phyloP scores from a whole-genome alignment of 192 early-diverging fungal species.

The Obelidium mucronatum region DNA sequence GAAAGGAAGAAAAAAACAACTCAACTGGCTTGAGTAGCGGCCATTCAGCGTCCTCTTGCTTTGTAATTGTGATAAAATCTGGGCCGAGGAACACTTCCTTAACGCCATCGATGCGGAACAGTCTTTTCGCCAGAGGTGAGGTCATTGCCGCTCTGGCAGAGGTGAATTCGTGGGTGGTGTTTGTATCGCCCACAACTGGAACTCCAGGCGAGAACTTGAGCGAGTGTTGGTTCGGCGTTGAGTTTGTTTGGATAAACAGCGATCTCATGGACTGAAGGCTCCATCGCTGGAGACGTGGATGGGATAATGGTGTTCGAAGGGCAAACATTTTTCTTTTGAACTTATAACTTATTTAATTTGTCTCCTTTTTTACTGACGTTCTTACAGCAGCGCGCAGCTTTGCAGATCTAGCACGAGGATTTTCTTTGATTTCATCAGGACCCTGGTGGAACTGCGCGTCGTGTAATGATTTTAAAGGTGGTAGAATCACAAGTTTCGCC shows the following conservation, averaged over 20 bases:
- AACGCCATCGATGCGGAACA: slow-evolving; percentile 97
- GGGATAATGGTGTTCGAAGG: no score
- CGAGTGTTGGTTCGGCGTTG: slow-evolving; percentile 93
- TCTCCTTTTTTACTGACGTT: no score
- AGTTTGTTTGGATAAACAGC: slow-evolving; percentile 73
- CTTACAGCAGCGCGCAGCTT: slow-evolving; percentile 45
- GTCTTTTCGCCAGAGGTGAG: slow-evolving; percentile 87
- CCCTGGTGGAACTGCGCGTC: slow-evolving; percentile 55
- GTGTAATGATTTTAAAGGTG: slow-evolving; percentile 32
- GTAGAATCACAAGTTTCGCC: background rate
- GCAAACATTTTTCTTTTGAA: no score
- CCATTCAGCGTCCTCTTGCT: slow-evolving; percentile 90
- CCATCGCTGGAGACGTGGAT: no score
- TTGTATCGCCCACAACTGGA: slow-evolving; percentile 66
- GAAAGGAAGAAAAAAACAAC: background rate
- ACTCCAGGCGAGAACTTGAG: slow-evolving; percentile 97
- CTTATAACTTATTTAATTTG: no score
- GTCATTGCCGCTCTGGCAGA: slow-evolving; percentile 67
- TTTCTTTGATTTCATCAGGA: slow-evolving; percentile 56
- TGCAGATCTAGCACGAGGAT: slow-evolving; percentile 64
- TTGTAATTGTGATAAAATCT: slow-evolving; percentile 96
- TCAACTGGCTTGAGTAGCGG: slow-evolving; percentile 89
- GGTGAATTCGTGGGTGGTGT: slow-evolving; percentile 80
- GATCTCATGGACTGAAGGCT: no score
- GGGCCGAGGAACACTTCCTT: slow-evolving; percentile 86